These are phyloP conservation scores for Scutellaria barbata DNA, from an alignment of 257 asterid genomes.

Conservation along the genomic window DNA sequence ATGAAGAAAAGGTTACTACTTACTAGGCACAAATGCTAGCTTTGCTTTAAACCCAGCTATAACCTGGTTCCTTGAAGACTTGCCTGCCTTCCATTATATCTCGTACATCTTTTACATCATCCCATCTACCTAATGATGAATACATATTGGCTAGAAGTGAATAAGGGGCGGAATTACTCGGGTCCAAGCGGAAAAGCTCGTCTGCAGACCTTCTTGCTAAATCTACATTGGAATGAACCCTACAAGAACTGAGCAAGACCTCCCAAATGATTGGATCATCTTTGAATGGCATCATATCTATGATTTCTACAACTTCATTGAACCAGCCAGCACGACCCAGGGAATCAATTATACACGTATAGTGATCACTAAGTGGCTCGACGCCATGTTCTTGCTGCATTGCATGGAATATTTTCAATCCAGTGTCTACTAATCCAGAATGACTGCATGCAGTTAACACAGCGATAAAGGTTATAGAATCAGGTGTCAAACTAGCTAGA, in stretches of 20 bases:
- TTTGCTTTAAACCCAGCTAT: conserved; percentile 57
- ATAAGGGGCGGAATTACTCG: conserved; percentile 51
- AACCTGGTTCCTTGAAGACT: conserved; percentile 65
- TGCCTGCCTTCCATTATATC: conserved; percentile 47
- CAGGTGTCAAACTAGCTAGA: conserved; percentile 44
- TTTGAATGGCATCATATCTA: conserved; percentile 58
- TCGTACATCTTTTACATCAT: conserved; percentile 59
- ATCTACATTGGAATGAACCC: conserved; percentile 56
- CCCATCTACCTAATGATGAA: conserved; percentile 74
- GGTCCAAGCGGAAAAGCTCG: conserved; percentile 62
- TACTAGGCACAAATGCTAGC: too few species aligned
- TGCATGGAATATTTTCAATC: conserved; percentile 50
- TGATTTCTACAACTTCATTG: conserved; percentile 55
- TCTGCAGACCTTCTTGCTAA: conserved; percentile 71
- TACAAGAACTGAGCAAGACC: conserved; percentile 68
- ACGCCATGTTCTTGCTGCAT: conserved; percentile 55
- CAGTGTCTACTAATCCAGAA: conserved; percentile 68
- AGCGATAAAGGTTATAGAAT: conserved; percentile 60
- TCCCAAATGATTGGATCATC: conserved; percentile 71
- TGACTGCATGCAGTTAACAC: conserved; percentile 77
- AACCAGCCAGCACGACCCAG: conserved; percentile 76
- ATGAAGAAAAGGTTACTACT: too few species aligned
- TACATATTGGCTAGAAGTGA: conserved; percentile 69
- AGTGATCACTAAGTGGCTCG: conserved; percentile 63
- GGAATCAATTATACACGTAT: conserved; percentile 70